These are phyloP conservation scores for Candida tropicalis DNA, from an alignment of 1,139 yeast species.

Conservation along the genomic window DNA sequence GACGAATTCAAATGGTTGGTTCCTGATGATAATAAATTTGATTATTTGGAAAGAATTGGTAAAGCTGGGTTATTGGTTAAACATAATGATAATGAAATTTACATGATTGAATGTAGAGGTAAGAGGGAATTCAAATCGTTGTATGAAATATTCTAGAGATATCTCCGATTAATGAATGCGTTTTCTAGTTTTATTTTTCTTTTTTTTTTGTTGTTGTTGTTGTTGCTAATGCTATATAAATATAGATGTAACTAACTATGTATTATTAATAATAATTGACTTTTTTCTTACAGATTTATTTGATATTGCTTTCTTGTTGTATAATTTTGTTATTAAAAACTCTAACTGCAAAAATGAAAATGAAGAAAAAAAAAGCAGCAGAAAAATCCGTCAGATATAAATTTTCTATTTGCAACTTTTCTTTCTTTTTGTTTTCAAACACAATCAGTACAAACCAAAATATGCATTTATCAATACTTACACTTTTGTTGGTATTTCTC, in stretches of 20 bases:
- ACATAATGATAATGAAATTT: slow-evolving; percentile 34
- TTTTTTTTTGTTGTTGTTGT: background rate
- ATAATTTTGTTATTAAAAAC: background rate
- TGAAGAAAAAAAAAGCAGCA: background rate
- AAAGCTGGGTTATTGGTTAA: slow-evolving; percentile 48
- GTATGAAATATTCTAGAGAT: slow-evolving; percentile 31
- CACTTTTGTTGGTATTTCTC: background rate
- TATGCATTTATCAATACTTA: background rate
- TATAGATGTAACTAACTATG: background rate
- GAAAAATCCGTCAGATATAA: slow-evolving; percentile 2
- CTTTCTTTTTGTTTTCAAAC: background rate
- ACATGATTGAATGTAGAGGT: slow-evolving; percentile 52
- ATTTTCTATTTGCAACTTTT: slow-evolving; percentile 6
- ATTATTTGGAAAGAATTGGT: slow-evolving; percentile 42
- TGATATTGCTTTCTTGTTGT: background rate
- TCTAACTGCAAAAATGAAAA: background rate
- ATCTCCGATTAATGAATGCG: too few species aligned
- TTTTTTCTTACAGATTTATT: background rate
- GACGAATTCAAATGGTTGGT: slow-evolving; percentile 38
- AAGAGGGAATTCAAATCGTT: slow-evolving; percentile 43
- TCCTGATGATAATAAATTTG: slow-evolving; percentile 31
- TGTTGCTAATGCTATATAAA: too few species aligned
- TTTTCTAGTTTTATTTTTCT: too few species aligned
- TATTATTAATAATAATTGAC: slow-evolving; percentile 3
- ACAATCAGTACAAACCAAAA: background rate